These are phyloP conservation scores for Xylariaceae sp. DNA, from an alignment of 2,329 filamentous ascomycete genomes.

Conservation along the genomic window DNA sequence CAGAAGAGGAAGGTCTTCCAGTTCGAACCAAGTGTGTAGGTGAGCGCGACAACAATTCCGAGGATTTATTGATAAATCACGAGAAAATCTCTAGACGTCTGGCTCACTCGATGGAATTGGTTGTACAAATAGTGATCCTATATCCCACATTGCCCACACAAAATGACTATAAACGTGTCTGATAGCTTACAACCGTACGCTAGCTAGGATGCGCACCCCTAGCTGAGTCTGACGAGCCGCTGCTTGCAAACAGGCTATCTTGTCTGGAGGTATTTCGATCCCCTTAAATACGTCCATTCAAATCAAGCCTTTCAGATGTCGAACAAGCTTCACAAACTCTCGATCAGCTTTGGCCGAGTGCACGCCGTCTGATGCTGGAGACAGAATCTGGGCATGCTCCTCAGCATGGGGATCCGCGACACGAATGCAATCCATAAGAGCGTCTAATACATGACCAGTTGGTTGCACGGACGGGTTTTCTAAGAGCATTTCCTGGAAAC, in stretches of 20 bases:
- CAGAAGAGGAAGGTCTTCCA: constrained; percentile 21
- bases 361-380: constrained; percentile 8
- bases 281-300: no score
- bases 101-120: background rate
- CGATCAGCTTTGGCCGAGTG: constrained; percentile 14
- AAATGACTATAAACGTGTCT: background rate
- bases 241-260: no score
- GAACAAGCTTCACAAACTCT: constrained; percentile 39
- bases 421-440: constrained; percentile 57
- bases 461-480: constrained; percentile 56
- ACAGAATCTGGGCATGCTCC: constrained; percentile 31
- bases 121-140: constrained; percentile 1
- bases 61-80: constrained; percentile 1
- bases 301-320: background rate
- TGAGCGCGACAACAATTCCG: constrained; percentile 1
- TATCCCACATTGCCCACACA: background rate
- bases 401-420: constrained; percentile 57
- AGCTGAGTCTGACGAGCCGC: no score
- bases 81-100: background rate
- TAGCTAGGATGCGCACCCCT: no score
- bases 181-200: background rate
- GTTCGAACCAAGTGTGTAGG: background rate
- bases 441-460: constrained; percentile 46
- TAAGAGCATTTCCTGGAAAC: constrained; percentile 60
- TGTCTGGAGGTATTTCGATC: no score